Evolutionary conservation across 768 basidiomycete genomes (phyloP).

Genomic region (Termitomyces sp.): DNA sequence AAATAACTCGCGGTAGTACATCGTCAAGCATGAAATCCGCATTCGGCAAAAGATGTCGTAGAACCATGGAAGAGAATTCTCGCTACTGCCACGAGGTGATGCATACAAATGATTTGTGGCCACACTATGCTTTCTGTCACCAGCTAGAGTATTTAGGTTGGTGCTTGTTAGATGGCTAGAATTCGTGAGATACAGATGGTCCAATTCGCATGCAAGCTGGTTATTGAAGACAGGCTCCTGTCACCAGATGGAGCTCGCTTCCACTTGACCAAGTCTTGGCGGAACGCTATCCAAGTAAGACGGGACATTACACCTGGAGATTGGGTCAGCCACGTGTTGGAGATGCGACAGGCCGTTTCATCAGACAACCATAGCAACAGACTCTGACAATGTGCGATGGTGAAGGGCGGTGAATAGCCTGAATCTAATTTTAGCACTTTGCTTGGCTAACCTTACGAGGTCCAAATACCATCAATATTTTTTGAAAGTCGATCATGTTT

Average conservation of each 20-base stretch:
- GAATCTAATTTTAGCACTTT: not conserved
- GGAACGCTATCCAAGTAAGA: not conserved
- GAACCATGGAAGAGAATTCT: not conserved
- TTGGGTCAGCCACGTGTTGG: not conserved
- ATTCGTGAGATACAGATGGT: not conserved
- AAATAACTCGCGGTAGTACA: not conserved
- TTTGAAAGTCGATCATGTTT: slow-evolving; percentile 1
- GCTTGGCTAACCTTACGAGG: not conserved
- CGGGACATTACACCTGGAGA: not conserved
- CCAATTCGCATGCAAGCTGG: not conserved
- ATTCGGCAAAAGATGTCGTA: not conserved
- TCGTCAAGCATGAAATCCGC: not conserved
- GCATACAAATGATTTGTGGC: not conserved
- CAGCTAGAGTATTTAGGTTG: not conserved
- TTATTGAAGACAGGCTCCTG: not conserved
- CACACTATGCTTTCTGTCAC: not conserved
- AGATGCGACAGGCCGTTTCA: not conserved
- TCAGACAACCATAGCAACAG: not conserved
- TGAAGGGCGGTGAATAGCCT: not conserved
- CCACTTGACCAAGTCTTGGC: not conserved
- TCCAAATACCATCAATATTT: slow-evolving; percentile 12
- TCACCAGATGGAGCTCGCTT: not conserved
- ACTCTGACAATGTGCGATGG: not conserved
- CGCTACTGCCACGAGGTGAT: not conserved
- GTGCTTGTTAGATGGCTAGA: not conserved